Evolutionary conservation across 805 yeast genomes (phyloP).

Genomic region (Saturnispora silvae): DNA sequence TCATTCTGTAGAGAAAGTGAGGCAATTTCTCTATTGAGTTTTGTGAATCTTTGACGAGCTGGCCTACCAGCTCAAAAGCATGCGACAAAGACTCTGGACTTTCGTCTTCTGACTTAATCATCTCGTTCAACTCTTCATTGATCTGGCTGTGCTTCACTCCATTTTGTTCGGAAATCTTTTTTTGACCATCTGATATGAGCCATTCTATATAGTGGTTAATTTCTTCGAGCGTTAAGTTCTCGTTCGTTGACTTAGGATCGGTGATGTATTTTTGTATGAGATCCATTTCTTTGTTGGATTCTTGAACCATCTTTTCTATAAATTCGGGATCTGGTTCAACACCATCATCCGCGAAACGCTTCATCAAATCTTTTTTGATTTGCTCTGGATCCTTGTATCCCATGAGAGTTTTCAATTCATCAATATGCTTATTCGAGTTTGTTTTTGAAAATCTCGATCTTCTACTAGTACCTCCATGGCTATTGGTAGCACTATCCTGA

Average conservation of each 20-base stretch:
- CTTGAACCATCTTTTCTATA: slow-evolving; percentile 19
- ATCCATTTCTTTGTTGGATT: slow-evolving; percentile 17
- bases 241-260: slow-evolving; percentile 11
- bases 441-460: slow-evolving; percentile 4
- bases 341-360: slow-evolving; percentile 18
- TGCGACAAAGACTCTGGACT: slow-evolving; percentile 17
- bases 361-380: slow-evolving; percentile 19
- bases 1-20: slow-evolving; percentile 16
- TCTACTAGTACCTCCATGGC: not conserved
- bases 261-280: slow-evolving; percentile 10
- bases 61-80: slow-evolving; percentile 17
- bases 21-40: slow-evolving; percentile 20
- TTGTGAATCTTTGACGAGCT: slow-evolving; percentile 14
- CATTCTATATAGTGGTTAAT: slow-evolving; percentile 18
- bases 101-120: slow-evolving; percentile 4
- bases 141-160: slow-evolving; percentile 3
- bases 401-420: slow-evolving; percentile 5
- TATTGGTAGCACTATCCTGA: not conserved
- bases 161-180: slow-evolving; percentile 12
- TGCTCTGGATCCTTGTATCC: slow-evolving; percentile 19
- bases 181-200: slow-evolving; percentile 20
- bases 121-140: slow-evolving; percentile 12
- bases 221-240: slow-evolving; percentile 16
- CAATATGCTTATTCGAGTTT: not conserved
- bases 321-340: slow-evolving; percentile 23